Evolutionary conservation across 768 basidiomycete species (phyloP), one percentile per base, ranked within the genome.

Genomic region (Leccinum rimulosum): DNA sequence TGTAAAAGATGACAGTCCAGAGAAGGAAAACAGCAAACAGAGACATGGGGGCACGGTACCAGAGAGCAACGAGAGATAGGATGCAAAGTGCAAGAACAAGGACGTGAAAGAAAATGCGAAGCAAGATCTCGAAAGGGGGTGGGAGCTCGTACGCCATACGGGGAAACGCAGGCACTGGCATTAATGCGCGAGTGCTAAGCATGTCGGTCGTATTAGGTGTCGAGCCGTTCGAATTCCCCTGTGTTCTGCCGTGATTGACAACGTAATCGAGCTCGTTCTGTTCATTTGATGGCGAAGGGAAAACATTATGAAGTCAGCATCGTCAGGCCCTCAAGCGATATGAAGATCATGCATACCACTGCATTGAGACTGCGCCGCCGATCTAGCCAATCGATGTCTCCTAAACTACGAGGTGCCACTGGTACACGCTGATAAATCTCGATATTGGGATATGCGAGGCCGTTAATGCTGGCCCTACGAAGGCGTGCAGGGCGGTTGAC

Each of bases 361-460:
- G 82, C 80, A 66, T 84, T 86, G 31, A 88, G 74, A 68, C 86
- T 90, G 58, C 89, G 82, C 54, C 91, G 79, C 53, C 87, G 82
- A 57, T 87, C 82, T 35, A 91, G 75, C 91, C 91, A 93, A 68
- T 89, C 89, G 52, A 89, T 77, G 67, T 93, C 89, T 31, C 84
- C 83, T 40, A 91, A 74, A 61, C 81, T 85, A 57, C 83, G 77
- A 31, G 82, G 77, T 15, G 79, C 70, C 40, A 61, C 76, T 67
- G 66, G 82, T 66, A 70, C 74, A 67, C 69, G 78, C 61, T 66
- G 86, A 79, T 68, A 80, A 45, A 52, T 76, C 75, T 55, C 79
- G 81, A 63, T 84, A 77, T 60, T 74, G 68, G 66, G 70, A 49
- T 73, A 76, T 30, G 72, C 69, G 22, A 79, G 70, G 30, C 79